Percentiles rank a stretch among this genome's conserved stretches.
Conservation (phyloP, 495 filamentous ascomycete species). For the Penicillium chermesinum region DNA sequence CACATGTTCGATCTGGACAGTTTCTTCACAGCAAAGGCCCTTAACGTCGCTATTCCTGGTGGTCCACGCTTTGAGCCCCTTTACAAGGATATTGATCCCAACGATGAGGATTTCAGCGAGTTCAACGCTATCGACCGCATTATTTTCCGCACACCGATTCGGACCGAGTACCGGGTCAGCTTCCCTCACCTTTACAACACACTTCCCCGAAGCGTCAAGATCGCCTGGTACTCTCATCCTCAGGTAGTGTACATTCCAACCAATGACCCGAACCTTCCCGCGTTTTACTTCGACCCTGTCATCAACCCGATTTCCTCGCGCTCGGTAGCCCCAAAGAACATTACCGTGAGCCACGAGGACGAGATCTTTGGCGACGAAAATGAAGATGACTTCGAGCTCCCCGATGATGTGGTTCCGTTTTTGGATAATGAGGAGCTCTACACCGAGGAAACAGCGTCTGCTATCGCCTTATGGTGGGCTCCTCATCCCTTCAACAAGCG, state of each 20-base stretch:
- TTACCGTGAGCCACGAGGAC: conserved; percentile 89
- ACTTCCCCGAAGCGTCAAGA: conserved; percentile 85
- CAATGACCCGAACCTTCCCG: conserved; percentile 83
- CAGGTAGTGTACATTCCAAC: conserved; percentile 87
- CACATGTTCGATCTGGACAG: conserved; percentile 97
- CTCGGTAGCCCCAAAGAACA: conserved; percentile 90
- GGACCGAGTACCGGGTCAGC: conserved; percentile 92
- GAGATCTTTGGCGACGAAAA: conserved; percentile 83
- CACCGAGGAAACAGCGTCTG: conserved; percentile 83
- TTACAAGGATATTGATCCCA: conserved; percentile 98
- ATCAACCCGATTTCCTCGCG: conserved; percentile 98
- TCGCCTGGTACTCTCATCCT: conserved; percentile 91
- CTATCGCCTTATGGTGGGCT: conserved; percentile 97
- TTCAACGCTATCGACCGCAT: conserved; percentile 99
- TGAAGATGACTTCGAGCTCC: conserved; percentile 88
- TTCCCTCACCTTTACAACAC: conserved; percentile 97
- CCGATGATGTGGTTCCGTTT: conserved; percentile 78
- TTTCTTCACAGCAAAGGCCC: conserved; percentile 92
- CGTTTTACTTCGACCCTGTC: conserved; percentile 95
- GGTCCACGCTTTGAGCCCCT: conserved; percentile 96
- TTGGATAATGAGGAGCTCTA: conserved; percentile 85
- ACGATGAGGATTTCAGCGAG: conserved; percentile 98
- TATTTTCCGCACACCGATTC: conserved; percentile 93
- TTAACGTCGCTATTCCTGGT: conserved; percentile 96
- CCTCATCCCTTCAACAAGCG: conserved; percentile 94